A percentile compares a stretch with the other conserved stretches of the same genome.
Conservation (phyloP, 2,329 filamentous ascomycete species). For the Falciphora oryzae region DNA sequence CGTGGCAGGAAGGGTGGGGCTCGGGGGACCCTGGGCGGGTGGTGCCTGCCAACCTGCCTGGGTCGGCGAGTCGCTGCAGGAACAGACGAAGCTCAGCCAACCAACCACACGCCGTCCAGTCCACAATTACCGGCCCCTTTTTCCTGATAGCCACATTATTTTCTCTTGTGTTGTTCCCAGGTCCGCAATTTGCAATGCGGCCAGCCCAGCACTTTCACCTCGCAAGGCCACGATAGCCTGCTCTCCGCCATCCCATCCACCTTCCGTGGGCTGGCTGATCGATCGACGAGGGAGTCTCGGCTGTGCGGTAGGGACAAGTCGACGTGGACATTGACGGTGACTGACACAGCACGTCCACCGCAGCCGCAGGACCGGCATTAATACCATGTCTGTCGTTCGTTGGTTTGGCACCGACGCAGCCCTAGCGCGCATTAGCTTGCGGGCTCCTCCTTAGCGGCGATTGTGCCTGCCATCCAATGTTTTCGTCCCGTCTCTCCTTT, state of each 20-base stretch:
- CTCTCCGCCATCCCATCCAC: too few relatives aligned
- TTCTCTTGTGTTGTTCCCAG: neutral
- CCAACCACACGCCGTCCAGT: neutral
- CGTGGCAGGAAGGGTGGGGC: neutral
- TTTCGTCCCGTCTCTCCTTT: neutral
- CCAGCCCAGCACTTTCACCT: too few relatives aligned
- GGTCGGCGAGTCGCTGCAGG: neutral
- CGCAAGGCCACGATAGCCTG: too few relatives aligned
- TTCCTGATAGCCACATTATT: neutral
- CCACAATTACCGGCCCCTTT: neutral
- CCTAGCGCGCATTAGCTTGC: neutral
- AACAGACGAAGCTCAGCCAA: neutral
- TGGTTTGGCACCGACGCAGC: too few relatives aligned
- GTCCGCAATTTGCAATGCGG: too few relatives aligned
- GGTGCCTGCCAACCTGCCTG: neutral
- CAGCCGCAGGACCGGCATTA: too few relatives aligned
- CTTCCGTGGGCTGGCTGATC: neutral
- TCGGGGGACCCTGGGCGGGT: neutral
- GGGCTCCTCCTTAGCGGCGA: too few relatives aligned
- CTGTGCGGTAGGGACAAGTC: neutral
- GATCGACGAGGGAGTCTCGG: neutral
- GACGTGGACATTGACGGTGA: neutral
- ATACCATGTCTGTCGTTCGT: too few relatives aligned
- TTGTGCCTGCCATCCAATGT: neutral
- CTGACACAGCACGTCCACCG: too few relatives aligned